Conservation (phyloP, 345 rosid genomes). For the Moricandia moricandioides region DNA sequence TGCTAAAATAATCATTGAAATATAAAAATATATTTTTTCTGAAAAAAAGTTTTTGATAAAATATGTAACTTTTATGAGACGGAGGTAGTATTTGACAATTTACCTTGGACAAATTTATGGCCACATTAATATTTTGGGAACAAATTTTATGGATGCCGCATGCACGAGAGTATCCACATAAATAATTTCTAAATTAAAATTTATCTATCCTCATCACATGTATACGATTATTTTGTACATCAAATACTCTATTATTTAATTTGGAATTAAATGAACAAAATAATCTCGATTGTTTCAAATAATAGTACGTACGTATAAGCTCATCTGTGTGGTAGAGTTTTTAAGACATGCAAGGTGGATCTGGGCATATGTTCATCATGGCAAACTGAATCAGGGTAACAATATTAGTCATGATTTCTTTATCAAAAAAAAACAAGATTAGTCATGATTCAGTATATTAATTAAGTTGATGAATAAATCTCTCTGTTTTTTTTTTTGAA, state of each 20-base stretch:
- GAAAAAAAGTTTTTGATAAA: too few relatives aligned
- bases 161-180: slow-evolving; percentile 6
- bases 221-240: not conserved
- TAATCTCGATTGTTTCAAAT: not conserved
- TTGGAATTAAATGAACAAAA: not conserved
- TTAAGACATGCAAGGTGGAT: not conserved
- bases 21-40: too few relatives aligned
- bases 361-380: not conserved
- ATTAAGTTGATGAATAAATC: not conserved
- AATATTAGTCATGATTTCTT: not conserved
- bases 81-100: not conserved
- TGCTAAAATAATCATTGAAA: too few relatives aligned
- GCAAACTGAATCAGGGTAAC: not conserved
- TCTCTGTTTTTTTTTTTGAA: not conserved
- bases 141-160: not conserved
- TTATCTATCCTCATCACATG: slow-evolving; percentile 2
- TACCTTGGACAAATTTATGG: not conserved
- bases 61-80: too few relatives aligned
- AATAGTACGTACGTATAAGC: not conserved
- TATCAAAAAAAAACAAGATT: too few relatives aligned
- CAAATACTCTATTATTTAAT: not conserved
- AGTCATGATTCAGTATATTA: not conserved
- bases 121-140: not conserved
- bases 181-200: not conserved
- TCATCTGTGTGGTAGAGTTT: not conserved